Conservation (phyloP, 1,284 basidiomycete genomes). For the Cryptococcus sp. region DNA sequence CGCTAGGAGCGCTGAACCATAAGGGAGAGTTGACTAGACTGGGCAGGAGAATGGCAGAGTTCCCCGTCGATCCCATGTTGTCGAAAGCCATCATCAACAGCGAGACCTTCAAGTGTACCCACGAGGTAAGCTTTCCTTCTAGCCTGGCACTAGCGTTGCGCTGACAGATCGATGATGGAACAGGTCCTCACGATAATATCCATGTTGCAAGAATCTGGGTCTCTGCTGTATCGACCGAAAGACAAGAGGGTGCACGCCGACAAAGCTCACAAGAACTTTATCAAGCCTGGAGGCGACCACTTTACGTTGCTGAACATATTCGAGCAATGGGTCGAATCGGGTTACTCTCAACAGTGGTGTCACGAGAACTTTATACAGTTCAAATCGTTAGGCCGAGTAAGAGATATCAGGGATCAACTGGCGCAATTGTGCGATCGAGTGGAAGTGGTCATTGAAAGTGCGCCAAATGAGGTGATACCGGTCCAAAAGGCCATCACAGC, state of each 20-base stretch:
- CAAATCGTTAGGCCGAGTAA: conserved; percentile 89
- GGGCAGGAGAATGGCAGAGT: conserved; percentile 96
- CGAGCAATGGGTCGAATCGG: conserved; percentile 98
- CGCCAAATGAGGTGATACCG: conserved; percentile 88
- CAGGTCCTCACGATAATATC: conserved; percentile 93
- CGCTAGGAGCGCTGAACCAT: conserved; percentile 93
- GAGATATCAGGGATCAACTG: conserved; percentile 93
- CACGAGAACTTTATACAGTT: conserved; percentile 97
- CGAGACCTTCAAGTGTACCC: conserved; percentile 92
- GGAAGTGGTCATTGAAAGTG: conserved; percentile 83
- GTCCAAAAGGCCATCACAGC: conserved; percentile 93
- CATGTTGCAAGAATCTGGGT: conserved; percentile 94
- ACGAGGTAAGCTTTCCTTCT: conserved; percentile 66
- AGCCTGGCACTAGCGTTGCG: background rate
- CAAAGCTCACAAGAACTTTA: conserved; percentile 94
- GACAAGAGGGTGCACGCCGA: conserved; percentile 96
- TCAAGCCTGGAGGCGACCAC: conserved; percentile 94
- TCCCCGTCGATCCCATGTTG: conserved; percentile 97
- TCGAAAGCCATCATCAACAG: conserved; percentile 95
- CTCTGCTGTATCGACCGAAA: conserved; percentile 95
- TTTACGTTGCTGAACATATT: conserved; percentile 96
- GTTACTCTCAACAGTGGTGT: conserved; percentile 88
- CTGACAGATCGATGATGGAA: background rate
- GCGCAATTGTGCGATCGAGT: conserved; percentile 94
- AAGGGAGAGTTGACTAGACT: conserved; percentile 94